Evolutionary conservation across 1,284 basidiomycete genomes (phyloP).

Genomic region (Ustilago nuda): DNA sequence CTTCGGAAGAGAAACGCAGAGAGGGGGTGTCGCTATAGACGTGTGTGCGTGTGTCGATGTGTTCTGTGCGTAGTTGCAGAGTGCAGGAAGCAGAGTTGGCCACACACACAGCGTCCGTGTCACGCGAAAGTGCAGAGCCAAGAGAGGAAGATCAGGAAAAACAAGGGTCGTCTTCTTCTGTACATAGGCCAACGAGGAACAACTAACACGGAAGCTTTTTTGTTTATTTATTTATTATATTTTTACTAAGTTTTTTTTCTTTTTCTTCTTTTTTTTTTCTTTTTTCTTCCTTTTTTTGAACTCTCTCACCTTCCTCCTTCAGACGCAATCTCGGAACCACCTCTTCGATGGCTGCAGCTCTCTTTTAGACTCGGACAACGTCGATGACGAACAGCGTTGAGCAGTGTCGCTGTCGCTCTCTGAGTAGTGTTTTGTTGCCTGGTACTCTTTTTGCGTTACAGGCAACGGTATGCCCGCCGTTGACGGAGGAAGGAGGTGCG

Average conservation of each 20-base stretch:
- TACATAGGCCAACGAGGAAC: neutral
- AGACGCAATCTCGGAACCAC: neutral
- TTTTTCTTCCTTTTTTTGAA: neutral
- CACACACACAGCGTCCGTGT: neutral
- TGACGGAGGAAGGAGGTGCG: neutral
- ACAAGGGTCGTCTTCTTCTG: conserved; percentile 5
- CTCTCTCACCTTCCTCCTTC: too few relatives aligned
- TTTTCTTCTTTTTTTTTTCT: neutral
- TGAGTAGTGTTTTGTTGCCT: too few relatives aligned
- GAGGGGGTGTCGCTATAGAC: neutral
- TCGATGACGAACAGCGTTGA: neutral
- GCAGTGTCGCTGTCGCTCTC: too few relatives aligned
- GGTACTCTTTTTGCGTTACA: too few relatives aligned
- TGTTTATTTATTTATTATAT: neutral
- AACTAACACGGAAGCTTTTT: neutral
- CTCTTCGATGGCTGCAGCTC: neutral
- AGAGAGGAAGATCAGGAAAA: neutral
- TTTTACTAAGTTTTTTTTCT: neutral
- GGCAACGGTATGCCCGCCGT: too few relatives aligned
- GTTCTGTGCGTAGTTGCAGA: conserved; percentile 6
- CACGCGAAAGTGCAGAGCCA: neutral
- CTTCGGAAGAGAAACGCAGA: neutral
- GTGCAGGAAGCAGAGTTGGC: neutral
- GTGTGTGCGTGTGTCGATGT: neutral
- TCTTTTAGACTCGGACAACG: neutral